A percentile compares a stretch with the other conserved stretches of the same genome.
These are phyloP conservation scores for Podaxis sp. DNA, from an alignment of 768 basidiomycete genomes.

Conservation along the genomic window DNA sequence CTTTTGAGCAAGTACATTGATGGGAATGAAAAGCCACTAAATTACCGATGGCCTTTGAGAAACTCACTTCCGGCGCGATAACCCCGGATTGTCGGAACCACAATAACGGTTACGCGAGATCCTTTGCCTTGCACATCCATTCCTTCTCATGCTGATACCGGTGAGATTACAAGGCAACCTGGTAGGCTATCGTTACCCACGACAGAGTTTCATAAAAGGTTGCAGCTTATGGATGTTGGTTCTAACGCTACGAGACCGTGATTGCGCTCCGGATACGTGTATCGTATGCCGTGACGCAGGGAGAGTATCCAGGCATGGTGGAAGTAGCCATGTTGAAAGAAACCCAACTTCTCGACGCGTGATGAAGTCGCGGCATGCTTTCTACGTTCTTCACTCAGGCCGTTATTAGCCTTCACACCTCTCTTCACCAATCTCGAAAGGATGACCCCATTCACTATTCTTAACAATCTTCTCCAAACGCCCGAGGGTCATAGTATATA, in stretches of 20 bases:
- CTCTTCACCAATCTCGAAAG: not conserved
- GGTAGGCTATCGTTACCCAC: too few species aligned
- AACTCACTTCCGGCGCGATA: too few species aligned
- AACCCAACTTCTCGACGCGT: not conserved
- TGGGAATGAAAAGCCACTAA: too few species aligned
- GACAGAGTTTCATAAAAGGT: not conserved
- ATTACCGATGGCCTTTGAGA: too few species aligned
- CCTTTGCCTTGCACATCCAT: too few species aligned
- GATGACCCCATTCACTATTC: not conserved
- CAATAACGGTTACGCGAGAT: too few species aligned
- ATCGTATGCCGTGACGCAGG: slow-evolving; percentile 1
- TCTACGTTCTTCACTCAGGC: not conserved
- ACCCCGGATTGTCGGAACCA: too few species aligned
- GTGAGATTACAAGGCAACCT: not conserved
- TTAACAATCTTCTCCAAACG: not conserved
- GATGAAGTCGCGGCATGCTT: not conserved
- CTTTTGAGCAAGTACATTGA: too few species aligned
- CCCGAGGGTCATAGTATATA: slow-evolving; percentile 1
- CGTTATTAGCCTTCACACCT: not conserved
- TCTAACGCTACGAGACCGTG: slow-evolving; percentile 4
- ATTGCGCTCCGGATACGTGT: slow-evolving; percentile 10
- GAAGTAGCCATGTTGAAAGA: slow-evolving; percentile 3
- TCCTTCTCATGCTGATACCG: not conserved
- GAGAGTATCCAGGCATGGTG: too few species aligned
- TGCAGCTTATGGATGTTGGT: slow-evolving; percentile 3